Evolutionary conservation across 257 asterid genomes (phyloP), one percentile per base, ranked within the genome.

Genomic region (Lithospermum erythrorhizon): DNA sequence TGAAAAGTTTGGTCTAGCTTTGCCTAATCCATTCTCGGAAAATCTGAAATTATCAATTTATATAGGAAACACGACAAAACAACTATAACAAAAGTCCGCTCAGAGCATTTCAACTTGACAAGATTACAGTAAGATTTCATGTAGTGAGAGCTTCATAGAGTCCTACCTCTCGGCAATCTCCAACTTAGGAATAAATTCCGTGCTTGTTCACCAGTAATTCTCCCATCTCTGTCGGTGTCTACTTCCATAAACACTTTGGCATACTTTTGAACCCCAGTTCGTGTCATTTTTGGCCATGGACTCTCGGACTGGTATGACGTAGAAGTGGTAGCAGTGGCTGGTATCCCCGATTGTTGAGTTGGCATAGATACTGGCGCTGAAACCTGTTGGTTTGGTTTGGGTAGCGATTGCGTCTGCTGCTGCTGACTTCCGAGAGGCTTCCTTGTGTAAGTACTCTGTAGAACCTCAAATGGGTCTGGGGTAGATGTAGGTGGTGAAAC

Each of bases 241-340:
- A 86, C 95, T 70, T 88, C 95, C 90, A 77, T 74, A 70, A 91
- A 91, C 68, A 91, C 94, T 76, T 84, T 88, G 23, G 85, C 87
- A 75, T 91, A 91, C 73, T 86, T 91, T 61, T 91, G 98, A 84
- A 91, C 76, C 64, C 93, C 79, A 75, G 95, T 82, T 61, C 86
- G 94, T 48, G 95, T 84, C 98, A 91, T 86, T 82, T 91, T 91
- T 58, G 95, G 97, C 98, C 98, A 91, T 53, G 95, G 68, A 53
- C 49, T 61, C 72, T 86, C 94, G 61, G 95, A 67, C 66, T 79
- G 82, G 63, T 86, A 88, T 45, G 79, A 21, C 5, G 75, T 58
- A 66, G 87, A 68, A 73, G 52, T 82, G 45, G 72, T 85, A 51
- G 73, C 61, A 59, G 74, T 75, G 21, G 70, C 70, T 73, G 82